Conservation (phyloP, 83 land plant species). For the Picea abies region DNA sequence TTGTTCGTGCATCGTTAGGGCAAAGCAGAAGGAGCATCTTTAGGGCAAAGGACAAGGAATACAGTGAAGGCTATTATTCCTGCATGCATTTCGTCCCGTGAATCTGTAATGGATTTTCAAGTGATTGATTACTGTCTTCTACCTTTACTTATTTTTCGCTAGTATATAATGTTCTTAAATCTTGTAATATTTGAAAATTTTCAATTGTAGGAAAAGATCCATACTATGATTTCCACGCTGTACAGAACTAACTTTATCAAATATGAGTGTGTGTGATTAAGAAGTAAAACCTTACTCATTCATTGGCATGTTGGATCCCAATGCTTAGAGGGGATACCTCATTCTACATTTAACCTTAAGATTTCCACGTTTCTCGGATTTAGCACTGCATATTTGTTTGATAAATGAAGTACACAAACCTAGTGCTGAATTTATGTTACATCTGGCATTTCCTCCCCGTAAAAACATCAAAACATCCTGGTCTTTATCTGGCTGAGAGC, state of each 20-base stretch:
- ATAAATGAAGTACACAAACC: background rate
- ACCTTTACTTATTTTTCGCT: background rate
- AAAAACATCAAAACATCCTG: background rate
- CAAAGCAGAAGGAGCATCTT: background rate
- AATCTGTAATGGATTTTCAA: background rate
- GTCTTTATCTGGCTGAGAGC: background rate
- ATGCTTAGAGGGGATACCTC: no score
- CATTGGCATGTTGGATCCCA: no score
- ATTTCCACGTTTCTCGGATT: background rate
- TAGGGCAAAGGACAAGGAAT: background rate
- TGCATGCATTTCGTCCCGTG: background rate
- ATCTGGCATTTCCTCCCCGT: background rate
- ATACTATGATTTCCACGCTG: background rate
- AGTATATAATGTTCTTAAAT: constrained; percentile 9
- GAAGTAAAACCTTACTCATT: background rate
- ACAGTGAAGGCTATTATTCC: constrained; percentile 9
- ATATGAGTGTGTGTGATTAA: background rate
- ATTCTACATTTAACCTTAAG: background rate
- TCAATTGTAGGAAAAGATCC: background rate
- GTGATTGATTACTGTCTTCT: constrained; percentile 5
- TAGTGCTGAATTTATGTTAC: background rate
- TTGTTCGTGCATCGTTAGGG: background rate
- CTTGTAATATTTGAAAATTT: background rate
- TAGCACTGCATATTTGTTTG: background rate
- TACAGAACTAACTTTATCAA: background rate